A percentile compares a stretch with the other conserved stretches of the same genome.
phyloP scores from a whole-genome alignment of 2,329 filamentous ascomycete genomes.

The Hymenoscyphus scutula region DNA sequence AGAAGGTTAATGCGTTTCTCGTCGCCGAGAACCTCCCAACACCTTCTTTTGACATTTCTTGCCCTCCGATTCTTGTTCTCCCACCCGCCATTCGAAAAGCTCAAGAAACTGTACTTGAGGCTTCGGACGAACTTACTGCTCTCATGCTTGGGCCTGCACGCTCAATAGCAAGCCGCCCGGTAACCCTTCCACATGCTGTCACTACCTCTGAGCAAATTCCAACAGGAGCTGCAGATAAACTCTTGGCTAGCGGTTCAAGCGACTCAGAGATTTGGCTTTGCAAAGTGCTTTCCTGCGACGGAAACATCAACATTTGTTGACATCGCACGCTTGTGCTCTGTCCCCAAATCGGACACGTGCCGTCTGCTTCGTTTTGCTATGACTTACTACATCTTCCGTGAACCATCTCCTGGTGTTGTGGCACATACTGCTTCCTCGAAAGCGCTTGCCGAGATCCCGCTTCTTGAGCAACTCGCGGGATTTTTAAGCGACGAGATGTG shows the following conservation, averaged over 20 bases:
- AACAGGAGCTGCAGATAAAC: conserved; percentile 1
- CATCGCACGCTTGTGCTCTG: conserved; percentile 17
- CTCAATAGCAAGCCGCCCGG: not conserved
- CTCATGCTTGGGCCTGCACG: conserved; percentile 17
- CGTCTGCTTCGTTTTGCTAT: conserved; percentile 19
- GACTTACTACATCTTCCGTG: conserved; percentile 8
- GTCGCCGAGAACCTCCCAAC: conserved; percentile 12
- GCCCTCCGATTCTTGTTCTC: not conserved
- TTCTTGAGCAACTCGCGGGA: conserved; percentile 6
- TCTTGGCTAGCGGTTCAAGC: conserved; percentile 21
- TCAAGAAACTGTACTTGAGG: conserved; percentile 18
- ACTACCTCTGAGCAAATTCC: not conserved
- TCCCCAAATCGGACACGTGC: conserved; percentile 15
- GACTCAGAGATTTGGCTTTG: conserved; percentile 24
- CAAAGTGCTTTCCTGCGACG: conserved; percentile 14
- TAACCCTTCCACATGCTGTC: not conserved
- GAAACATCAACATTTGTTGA: conserved; percentile 22
- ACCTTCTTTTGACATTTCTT: conserved; percentile 15
- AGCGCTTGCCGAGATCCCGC: conserved; percentile 6
- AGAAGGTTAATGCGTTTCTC: conserved; percentile 15
- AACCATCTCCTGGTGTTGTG: conserved; percentile 8
- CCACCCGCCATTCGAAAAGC: conserved; percentile 14
- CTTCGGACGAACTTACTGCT: conserved; percentile 23
- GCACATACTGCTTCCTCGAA: conserved; percentile 10
- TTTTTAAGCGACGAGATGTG: conserved; percentile 12